Base-by-base conservation (phyloP, 2,329 filamentous ascomycete species). In the Neopestalotiopsis clavispora region DNA sequence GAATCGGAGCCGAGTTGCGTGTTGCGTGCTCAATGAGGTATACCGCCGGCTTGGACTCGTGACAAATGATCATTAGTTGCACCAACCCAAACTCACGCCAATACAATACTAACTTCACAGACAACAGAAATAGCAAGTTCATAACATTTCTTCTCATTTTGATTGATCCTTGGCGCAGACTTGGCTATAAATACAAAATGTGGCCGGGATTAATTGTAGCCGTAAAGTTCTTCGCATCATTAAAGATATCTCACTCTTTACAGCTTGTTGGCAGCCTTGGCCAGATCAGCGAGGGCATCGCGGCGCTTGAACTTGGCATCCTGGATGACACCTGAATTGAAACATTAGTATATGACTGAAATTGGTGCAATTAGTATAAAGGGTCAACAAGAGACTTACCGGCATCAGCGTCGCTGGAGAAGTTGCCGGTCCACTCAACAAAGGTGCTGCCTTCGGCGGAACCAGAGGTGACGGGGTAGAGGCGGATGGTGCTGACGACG, bases 231-330 rank as follows among this genome's bases (percentile, higher is more conserved):
- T 20, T 52, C 34, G 10, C 34, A 38, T 38, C 6, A 20, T 10
- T 1, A 52, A 30, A 7, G 23, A 30, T 34, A 30, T 34, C 20
- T 12, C 17, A 34, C 9, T 4, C 12, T 34, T 59, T 69, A 77
- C 70, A 75, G 74, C 76, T 82, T 81, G 49, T 74, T 72, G 4
- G 83, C 86, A 40, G 80, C 84, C 74, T 85, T 85, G 69, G 87
- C 89, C 52, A 93, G 84, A 74, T 92, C 91, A 63, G 88, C 87
- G 49, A 93, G 84, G 64, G 90, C 91, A 78, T 93, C 91, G 65
- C 89, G 89, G 71, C 91, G 90, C 87, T 93, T 93, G 86, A 90
- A 93, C 83, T 91, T 92, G 75, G 90, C 91, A 77, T 93, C 91
- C 79, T 91, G 88, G 72, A 93, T 92, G 69, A 92, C 91, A 74